phyloP scores from a whole-genome alignment of 2,329 filamentous ascomycete genomes.

The Huntiella decipiens region DNA sequence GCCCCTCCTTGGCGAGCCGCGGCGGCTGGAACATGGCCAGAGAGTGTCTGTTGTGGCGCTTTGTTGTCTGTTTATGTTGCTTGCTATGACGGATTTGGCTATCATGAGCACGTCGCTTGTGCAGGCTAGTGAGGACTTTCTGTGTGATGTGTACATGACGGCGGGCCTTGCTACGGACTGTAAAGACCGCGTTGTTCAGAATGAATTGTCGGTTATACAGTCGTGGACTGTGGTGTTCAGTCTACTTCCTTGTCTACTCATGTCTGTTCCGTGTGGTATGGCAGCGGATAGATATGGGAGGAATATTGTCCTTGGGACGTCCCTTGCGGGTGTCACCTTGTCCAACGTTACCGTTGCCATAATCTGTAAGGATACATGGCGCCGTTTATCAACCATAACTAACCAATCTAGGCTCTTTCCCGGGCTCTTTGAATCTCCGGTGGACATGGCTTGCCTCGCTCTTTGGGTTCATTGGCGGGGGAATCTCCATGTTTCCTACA shows the following conservation, averaged over 20 bases:
- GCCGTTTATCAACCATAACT: neutral
- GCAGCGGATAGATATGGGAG: slow-evolving; percentile 13
- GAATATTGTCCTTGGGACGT: slow-evolving; percentile 11
- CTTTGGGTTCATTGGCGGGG: slow-evolving; percentile 13
- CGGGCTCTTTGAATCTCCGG: slow-evolving; percentile 11
- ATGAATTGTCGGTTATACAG: slow-evolving; percentile 13
- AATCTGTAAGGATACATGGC: slow-evolving; percentile 7
- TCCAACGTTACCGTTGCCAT: slow-evolving; percentile 5
- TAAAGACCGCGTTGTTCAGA: slow-evolving; percentile 13
- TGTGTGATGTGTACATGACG: slow-evolving; percentile 1
- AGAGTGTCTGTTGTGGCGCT: slow-evolving; percentile 1
- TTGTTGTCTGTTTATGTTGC: slow-evolving; percentile 11
- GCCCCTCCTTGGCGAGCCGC: no score
- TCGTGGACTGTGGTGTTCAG: slow-evolving; percentile 13
- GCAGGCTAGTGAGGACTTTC: slow-evolving; percentile 10
- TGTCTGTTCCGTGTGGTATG: slow-evolving; percentile 13
- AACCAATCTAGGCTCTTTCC: slow-evolving; percentile 6
- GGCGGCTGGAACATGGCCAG: neutral
- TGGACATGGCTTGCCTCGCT: slow-evolving; percentile 11
- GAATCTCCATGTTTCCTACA: slow-evolving; percentile 12
- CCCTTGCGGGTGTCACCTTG: slow-evolving; percentile 11
- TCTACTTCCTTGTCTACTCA: slow-evolving; percentile 12
- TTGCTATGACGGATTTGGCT: slow-evolving; percentile 7
- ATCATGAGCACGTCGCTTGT: slow-evolving; percentile 11
- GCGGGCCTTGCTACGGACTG: slow-evolving; percentile 6